Conservation (phyloP, 352 stramenopile species). For the Hyaloperonospora arabidopsidis region DNA sequence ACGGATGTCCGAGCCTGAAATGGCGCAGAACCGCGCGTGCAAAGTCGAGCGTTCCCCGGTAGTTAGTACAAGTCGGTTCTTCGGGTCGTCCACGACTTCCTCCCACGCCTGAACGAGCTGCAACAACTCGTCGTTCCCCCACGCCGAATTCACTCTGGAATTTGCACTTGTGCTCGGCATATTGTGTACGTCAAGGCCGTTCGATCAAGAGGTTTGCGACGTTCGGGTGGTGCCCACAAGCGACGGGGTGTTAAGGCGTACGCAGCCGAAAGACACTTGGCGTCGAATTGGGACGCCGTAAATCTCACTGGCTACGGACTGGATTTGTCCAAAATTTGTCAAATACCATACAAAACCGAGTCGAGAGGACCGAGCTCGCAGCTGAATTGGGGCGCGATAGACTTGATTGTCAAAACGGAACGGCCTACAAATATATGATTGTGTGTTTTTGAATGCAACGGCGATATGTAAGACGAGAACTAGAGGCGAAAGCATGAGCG, state of each 20-base stretch:
- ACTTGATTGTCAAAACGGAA: too few relatives aligned
- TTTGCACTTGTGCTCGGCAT: slow-evolving; percentile 10
- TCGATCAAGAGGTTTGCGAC: neutral
- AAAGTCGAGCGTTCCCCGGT: slow-evolving; percentile 18
- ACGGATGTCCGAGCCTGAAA: slow-evolving; percentile 8
- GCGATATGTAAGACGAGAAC: slow-evolving; percentile 21
- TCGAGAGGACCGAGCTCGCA: neutral
- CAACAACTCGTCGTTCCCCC: slow-evolving; percentile 23
- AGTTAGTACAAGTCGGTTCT: slow-evolving; percentile 17
- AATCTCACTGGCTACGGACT: slow-evolving; percentile 22
- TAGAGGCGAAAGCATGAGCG: neutral
- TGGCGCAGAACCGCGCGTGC: slow-evolving; percentile 26
- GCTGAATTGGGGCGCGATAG: too few relatives aligned
- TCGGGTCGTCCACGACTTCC: slow-evolving; percentile 27
- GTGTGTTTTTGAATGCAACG: slow-evolving; percentile 14
- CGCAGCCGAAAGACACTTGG: neutral
- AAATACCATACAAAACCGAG: slow-evolving; percentile 8
- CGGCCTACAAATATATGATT: neutral
- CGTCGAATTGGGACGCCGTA: slow-evolving; percentile 5
- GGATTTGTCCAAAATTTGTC: slow-evolving; percentile 18
- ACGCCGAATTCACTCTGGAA: slow-evolving; percentile 19
- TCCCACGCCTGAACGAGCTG: slow-evolving; percentile 29
- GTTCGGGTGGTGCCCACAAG: neutral
- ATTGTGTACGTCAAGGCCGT: neutral
- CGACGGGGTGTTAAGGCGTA: neutral